Evolutionary conservation across 2,329 filamentous ascomycete species (phyloP).

Genomic region (Gyromitra esculenta): DNA sequence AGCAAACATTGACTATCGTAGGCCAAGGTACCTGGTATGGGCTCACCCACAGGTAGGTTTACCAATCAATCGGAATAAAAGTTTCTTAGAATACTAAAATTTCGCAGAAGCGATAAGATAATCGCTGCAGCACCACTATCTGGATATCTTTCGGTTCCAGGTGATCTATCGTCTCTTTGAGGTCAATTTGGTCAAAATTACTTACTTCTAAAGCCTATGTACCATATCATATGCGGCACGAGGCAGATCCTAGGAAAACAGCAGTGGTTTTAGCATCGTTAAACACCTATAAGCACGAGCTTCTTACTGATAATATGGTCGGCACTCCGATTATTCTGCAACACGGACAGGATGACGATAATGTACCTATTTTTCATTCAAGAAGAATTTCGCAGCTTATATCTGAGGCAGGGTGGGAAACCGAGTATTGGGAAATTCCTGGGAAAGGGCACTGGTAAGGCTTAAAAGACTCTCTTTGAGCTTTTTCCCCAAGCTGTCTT

Average conservation of each 20-base stretch:
- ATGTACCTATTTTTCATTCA: slow-evolving; percentile 69
- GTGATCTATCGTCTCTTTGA: slow-evolving; percentile 58
- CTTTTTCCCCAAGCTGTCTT: background rate
- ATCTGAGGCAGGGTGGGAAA: slow-evolving; percentile 61
- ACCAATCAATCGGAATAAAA: background rate
- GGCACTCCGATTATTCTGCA: slow-evolving; percentile 68
- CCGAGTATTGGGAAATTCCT: slow-evolving; percentile 65
- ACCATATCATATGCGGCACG: slow-evolving; percentile 67
- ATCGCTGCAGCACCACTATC: slow-evolving; percentile 69
- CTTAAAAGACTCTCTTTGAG: background rate
- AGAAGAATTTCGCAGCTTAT: slow-evolving; percentile 66
- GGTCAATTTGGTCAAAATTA: slow-evolving; percentile 15
- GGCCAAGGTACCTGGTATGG: slow-evolving; percentile 69
- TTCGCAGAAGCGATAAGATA: slow-evolving; percentile 65
- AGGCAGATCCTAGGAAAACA: slow-evolving; percentile 65
- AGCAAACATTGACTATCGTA: slow-evolving; percentile 18
- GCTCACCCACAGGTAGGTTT: slow-evolving; percentile 62
- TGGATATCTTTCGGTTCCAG: slow-evolving; percentile 69
- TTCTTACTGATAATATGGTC: slow-evolving; percentile 65
- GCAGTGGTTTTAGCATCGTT: slow-evolving; percentile 65
- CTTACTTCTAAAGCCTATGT: slow-evolving; percentile 64
- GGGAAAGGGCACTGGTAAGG: slow-evolving; percentile 64
- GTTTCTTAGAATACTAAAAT: background rate
- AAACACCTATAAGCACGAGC: slow-evolving; percentile 67
- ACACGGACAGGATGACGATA: slow-evolving; percentile 68